These are phyloP conservation scores for Colletotrichum eleusines DNA, from an alignment of 2,329 filamentous ascomycete species.

Conservation along the genomic window DNA sequence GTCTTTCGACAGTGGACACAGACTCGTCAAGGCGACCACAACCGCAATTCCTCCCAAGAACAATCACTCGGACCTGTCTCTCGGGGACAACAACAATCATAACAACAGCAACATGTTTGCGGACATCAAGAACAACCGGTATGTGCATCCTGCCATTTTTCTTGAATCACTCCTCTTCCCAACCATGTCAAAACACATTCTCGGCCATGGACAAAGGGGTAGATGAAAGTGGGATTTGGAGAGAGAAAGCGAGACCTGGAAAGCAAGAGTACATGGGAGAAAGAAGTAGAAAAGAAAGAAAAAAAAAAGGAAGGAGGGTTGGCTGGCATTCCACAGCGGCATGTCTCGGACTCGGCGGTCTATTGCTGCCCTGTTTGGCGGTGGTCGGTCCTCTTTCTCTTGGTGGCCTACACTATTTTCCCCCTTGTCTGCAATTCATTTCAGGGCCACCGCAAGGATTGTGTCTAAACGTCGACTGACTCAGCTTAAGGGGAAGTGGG, in stretches of 20 bases:
- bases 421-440: conserved; percentile 42
- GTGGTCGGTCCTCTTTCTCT: conserved; percentile 22
- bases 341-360: conserved; percentile 40
- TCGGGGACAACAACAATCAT: conserved; percentile 64
- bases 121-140: conserved; percentile 69
- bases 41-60: conserved; percentile 50
- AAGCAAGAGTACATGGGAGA: background rate
- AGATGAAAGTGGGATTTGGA: background rate
- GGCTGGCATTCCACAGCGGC: conserved; percentile 40
- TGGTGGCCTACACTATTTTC: conserved; percentile 26
- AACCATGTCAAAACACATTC: conserved; percentile 38
- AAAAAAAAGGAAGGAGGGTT: conserved; percentile 12
- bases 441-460: conserved; percentile 42
- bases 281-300: background rate
- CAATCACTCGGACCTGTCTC: conserved; percentile 53
- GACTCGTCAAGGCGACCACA: conserved; percentile 55
- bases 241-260: conserved; percentile 8
- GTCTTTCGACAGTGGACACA: conserved; percentile 64
- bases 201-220: conserved; percentile 20
- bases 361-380: conserved; percentile 27
- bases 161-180: conserved; percentile 31
- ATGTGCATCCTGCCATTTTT: conserved; percentile 50
- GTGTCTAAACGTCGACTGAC: conserved; percentile 52
- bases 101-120: conserved; percentile 63
- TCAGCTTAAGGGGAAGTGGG: conserved; percentile 65